A percentile compares a stretch with the other conserved stretches of the same genome.
phyloP scores from a whole-genome alignment of 768 basidiomycete genomes.

The Leccinum pellstonianum region DNA sequence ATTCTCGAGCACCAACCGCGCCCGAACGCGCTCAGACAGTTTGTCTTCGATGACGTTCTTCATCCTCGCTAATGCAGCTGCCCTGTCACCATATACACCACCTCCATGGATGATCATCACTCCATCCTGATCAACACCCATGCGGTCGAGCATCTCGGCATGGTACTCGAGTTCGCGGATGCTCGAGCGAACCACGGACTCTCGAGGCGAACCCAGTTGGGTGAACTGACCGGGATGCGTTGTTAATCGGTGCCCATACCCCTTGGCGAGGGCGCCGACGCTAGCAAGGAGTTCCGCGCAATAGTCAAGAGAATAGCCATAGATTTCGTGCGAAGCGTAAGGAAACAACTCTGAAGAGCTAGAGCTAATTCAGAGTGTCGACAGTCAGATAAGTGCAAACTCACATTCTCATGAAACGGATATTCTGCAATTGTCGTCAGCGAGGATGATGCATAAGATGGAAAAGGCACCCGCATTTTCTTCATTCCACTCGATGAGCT shows the following conservation, averaged over 20 bases:
- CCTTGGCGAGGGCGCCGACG: conserved; percentile 65
- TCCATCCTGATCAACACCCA: conserved; percentile 79
- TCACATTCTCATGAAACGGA: conserved; percentile 77
- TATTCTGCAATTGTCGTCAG: conserved; percentile 41
- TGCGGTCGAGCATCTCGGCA: conserved; percentile 80
- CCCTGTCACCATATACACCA: conserved; percentile 82
- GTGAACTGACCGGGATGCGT: conserved; percentile 89
- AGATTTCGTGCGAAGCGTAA: conserved; percentile 76
- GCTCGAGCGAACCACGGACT: conserved; percentile 70
- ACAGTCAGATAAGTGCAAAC: not conserved
- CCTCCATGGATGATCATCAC: conserved; percentile 91
- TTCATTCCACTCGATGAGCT: conserved; percentile 90
- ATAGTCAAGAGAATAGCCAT: conserved; percentile 82
- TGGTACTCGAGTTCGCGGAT: conserved; percentile 85
- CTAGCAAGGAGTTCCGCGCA: conserved; percentile 53
- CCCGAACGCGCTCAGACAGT: conserved; percentile 64
- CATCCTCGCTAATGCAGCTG: conserved; percentile 65
- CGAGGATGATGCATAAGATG: not conserved
- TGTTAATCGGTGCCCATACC: conserved; percentile 77
- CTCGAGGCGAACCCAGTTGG: conserved; percentile 76
- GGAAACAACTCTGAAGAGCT: conserved; percentile 90
- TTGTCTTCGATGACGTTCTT: conserved; percentile 60
- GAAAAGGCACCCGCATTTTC: conserved; percentile 52
- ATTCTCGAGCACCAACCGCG: conserved; percentile 86
- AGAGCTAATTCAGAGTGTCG: not conserved